Base-by-base conservation (phyloP, 2,329 filamentous ascomycete genomes). In the Ceratocystis eucalypticola region DNA sequence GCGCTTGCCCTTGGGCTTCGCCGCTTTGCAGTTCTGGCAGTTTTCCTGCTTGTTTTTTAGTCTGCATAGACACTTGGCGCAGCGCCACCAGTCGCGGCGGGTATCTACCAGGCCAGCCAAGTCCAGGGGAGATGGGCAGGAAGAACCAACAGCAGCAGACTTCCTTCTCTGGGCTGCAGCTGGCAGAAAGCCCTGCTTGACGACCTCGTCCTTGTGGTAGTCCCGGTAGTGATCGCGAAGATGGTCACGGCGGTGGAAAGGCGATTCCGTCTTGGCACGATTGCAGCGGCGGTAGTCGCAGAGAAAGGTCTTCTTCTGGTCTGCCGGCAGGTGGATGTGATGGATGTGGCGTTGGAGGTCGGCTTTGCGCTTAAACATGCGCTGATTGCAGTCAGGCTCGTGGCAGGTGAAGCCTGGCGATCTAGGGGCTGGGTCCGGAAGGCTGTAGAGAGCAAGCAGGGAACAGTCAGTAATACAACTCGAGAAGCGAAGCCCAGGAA, bases 171-270 rank as follows among this genome's bases (percentile, higher is more conserved):
- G 48, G 3, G 62, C 33, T 3, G 50, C 64, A 7, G 46, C 30
- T 1, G 67, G 28, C 37, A 62, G 61, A 37, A 72, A 72, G 33
- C 78, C 77, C 20, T 80, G 78, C 74, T 80, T 80, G 70, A 76
- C 74, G 44, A 82, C 76, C 68, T 83, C 80, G 70, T 85, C 82
- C 65, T 76, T 75, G 75, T 85, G 82, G 69, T 76, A 82, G 59
- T 81, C 78, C 41, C 82, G 78, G 46, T 82, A 76, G 71, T 85
- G 82, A 67, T 83, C 81, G 46, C 82, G 77, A 71, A 78, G 82
- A 73, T 84, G 82, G 69, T 85, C 82, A 41, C 79, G 77, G 44
- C 82, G 78, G 69, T 76, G 75, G 70, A 84, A 84, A 1, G 81
- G 78, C n/a, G 68, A 63, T 20, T 68, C 66, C 1, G 77, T 73